A percentile compares a stretch with the other conserved stretches of the same genome.
phyloP scores from a whole-genome alignment of 2,329 filamentous ascomycete genomes.

The Xylariales sp. region DNA sequence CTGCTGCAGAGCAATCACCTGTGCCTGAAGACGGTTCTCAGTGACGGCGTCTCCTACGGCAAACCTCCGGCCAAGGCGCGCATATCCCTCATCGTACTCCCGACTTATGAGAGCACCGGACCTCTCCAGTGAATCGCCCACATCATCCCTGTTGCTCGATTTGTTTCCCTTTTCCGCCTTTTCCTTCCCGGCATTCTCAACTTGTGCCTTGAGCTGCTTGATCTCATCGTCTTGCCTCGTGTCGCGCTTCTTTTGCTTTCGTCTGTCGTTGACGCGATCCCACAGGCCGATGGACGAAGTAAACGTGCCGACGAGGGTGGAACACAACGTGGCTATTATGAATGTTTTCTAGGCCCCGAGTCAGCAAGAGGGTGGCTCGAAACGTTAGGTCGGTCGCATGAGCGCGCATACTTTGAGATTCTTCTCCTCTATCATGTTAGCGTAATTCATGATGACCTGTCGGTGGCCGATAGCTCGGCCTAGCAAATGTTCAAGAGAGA shows the following conservation, averaged over 20 bases:
- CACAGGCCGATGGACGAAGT: constrained; percentile 32
- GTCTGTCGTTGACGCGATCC: constrained; percentile 29
- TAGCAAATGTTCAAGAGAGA: too few relatives aligned
- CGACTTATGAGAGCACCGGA: constrained; percentile 27
- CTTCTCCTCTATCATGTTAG: constrained; percentile 31
- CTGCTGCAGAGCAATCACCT: constrained; percentile 32
- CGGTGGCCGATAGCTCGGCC: too few relatives aligned
- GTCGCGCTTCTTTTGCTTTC: constrained; percentile 28
- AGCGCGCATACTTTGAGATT: constrained; percentile 25
- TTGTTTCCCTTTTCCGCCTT: constrained; percentile 13
- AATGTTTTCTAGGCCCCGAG: constrained; percentile 27
- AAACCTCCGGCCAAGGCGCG: constrained; percentile 27
- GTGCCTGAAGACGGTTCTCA: constrained; percentile 31
- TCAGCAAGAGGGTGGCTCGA: background rate
- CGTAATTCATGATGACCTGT: constrained; percentile 12
- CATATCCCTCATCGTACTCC: constrained; percentile 30
- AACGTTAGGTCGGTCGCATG: background rate
- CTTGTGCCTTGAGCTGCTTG: constrained; percentile 24
- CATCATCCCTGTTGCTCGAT: constrained; percentile 13
- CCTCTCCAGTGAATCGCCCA: constrained; percentile 24
- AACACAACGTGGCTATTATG: constrained; percentile 34
- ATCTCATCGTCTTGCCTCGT: constrained; percentile 27
- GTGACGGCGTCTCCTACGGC: constrained; percentile 31
- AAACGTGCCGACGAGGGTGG: constrained; percentile 34
- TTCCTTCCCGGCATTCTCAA: constrained; percentile 17